Conservation (phyloP, 2,329 filamentous ascomycete genomes). For the Phaeosphaeriaceae sp. region DNA sequence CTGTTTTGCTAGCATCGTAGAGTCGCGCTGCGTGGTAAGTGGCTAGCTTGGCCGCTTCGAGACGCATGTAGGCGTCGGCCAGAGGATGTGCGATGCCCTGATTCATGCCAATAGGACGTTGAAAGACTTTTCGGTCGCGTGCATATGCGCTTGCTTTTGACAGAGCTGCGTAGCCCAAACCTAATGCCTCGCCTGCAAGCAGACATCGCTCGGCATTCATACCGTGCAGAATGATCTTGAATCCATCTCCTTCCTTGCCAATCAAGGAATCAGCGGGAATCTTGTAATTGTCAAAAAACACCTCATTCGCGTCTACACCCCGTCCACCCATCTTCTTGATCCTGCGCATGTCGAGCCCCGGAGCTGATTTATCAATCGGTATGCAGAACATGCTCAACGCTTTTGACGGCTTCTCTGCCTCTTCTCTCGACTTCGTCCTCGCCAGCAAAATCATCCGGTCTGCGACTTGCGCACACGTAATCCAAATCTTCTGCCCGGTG, state of each 20-base stretch:
- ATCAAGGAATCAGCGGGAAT: conserved; percentile 71
- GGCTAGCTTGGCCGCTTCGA: conserved; percentile 67
- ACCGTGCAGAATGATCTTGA: conserved; percentile 67
- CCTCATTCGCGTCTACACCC: conserved; percentile 83
- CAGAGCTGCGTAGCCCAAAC: conserved; percentile 75
- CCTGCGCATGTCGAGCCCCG: conserved; percentile 70
- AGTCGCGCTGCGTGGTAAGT: conserved; percentile 67
- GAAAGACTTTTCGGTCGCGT: conserved; percentile 60
- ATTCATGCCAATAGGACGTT: conserved; percentile 65
- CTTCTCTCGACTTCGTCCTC: conserved; percentile 73
- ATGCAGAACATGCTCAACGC: conserved; percentile 84
- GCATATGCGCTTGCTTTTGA: conserved; percentile 55
- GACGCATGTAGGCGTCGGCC: conserved; percentile 65
- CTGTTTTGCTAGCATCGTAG: conserved; percentile 58
- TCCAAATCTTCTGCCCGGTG: conserved; percentile 87
- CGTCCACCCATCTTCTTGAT: conserved; percentile 88
- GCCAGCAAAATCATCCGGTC: conserved; percentile 84
- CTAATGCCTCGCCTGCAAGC: conserved; percentile 77
- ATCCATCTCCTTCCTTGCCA: conserved; percentile 76
- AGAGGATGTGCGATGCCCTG: conserved; percentile 67
- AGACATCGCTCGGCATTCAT: conserved; percentile 60
- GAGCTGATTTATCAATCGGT: conserved; percentile 68
- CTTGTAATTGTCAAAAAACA: conserved; percentile 82
- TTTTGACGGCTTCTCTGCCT: conserved; percentile 73
- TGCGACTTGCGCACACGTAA: conserved; percentile 82